A percentile compares a stretch with the other conserved stretches of the same genome.
These are phyloP conservation scores for Tricholoma terreum DNA, from an alignment of 768 basidiomycete genomes.

Conservation along the genomic window DNA sequence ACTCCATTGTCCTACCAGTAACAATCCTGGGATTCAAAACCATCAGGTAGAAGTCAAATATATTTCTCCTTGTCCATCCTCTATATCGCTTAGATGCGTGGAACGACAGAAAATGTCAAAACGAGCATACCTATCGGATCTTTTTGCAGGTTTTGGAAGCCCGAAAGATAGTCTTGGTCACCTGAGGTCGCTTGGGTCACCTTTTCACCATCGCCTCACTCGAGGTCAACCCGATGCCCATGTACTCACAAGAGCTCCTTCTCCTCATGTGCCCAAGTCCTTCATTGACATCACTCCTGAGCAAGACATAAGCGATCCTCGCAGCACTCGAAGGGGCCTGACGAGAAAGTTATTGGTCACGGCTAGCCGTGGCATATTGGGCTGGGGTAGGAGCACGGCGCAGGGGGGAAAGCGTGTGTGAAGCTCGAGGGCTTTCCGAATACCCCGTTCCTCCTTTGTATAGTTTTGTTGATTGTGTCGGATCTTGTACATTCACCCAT, in stretches of 20 bases:
- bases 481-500: background rate
- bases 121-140: slow-evolving; percentile 3
- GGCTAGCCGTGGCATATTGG: slow-evolving; percentile 15
- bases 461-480: background rate
- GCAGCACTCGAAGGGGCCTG: slow-evolving; percentile 2
- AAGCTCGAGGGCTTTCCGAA: background rate
- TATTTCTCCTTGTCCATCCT: slow-evolving; percentile 3
- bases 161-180: background rate
- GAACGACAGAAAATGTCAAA: slow-evolving; percentile 15
- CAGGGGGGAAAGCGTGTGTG: background rate
- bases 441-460: background rate
- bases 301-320: slow-evolving; percentile 3
- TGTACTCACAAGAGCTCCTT: background rate
- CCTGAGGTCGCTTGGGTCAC: slow-evolving; percentile 1
- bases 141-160: background rate
- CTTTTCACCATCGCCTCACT: slow-evolving; percentile 12
- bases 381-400: slow-evolving; percentile 16
- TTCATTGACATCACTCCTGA: slow-evolving; percentile 40
- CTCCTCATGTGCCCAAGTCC: slow-evolving; percentile 20
- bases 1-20: background rate
- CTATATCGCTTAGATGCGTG: slow-evolving; percentile 15
- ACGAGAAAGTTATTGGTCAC: slow-evolving; percentile 17
- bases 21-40: background rate
- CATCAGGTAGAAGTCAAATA: background rate
- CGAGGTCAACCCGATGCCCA: slow-evolving; percentile 4